Base-by-base conservation (phyloP, 1,284 basidiomycete species). In the Pulchroboletus neoregius region DNA sequence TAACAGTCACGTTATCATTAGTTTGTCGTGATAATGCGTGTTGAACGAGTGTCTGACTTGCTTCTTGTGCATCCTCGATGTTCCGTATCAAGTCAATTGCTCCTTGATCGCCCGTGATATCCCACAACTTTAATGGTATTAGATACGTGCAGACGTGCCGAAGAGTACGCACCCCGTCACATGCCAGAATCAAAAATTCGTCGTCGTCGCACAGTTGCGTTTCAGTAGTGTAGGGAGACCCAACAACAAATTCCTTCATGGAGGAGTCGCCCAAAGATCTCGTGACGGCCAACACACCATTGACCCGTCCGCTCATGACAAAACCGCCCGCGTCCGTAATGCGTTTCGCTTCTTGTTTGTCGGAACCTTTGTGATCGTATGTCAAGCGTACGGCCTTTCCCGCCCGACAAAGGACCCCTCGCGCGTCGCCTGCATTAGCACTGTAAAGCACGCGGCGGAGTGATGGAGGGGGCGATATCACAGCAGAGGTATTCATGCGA, bases 171-270 rank as follows among this genome's bases (percentile, higher is more conserved):
- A 96, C 94, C 53, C 96, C 96, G 68, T 99, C 96, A 64, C 96
- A 99, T 23, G 96, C 96, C 45, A 99, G 75, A 54, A 99, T 93
- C 47, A 99, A 66, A 69, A 95, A 94, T 64, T 96, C 91, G 66
- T 99, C 96, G 9, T 92, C 86, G 10, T 90, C 84, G 45, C 83
- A 87, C 15, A 99, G 72, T 52, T 87, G 84, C 6, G 95, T 98
- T 68, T 98, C 94, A 13, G 96, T 99, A 12, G 96, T 99, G 68
- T 97, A 99, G 9, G 96, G 96, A 30, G 91, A 82, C 1, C 96
- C 96, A 35, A 99, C 95, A 7, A 99, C 95, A 64, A 96, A 99
- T 61, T 99, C 95, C 69, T 99, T 99, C 95, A 99, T 99, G 6
- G 93, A 91, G 0, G 92, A 89, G 65, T 99, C 96, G 38, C 96